These are phyloP conservation scores for Macrolepiota dolichaula DNA, from an alignment of 768 basidiomycete genomes.

Conservation along the genomic window DNA sequence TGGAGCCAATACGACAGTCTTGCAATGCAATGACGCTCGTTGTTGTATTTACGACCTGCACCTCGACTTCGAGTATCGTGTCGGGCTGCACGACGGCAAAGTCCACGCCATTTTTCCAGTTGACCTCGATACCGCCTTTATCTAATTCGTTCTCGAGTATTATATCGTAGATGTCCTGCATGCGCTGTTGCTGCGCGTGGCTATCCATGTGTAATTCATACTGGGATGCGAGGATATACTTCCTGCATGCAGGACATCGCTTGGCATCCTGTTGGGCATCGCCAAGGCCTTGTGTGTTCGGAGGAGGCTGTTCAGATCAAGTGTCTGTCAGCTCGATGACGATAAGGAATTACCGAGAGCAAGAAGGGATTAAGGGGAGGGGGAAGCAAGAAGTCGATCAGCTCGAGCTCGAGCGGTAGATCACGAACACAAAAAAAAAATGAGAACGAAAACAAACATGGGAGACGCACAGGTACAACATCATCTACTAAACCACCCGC, in stretches of 20 bases:
- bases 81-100: constrained; percentile 42
- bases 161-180: constrained; percentile 26
- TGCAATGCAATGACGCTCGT: constrained; percentile 17
- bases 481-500: neutral
- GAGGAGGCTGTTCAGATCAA: neutral
- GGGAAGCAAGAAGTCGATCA: neutral
- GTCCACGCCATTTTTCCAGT: constrained; percentile 35
- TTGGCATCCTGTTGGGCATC: constrained; percentile 6
- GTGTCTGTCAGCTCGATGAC: neutral
- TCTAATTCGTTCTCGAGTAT: constrained; percentile 41
- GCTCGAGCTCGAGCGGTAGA: neutral
- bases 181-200: constrained; percentile 26
- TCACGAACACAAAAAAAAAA: neutral
- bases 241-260: constrained; percentile 23
- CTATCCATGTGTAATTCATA: constrained; percentile 26
- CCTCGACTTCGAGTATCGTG: constrained; percentile 22
- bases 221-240: constrained; percentile 17
- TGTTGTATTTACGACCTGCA: constrained; percentile 23
- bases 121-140: constrained; percentile 43
- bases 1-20: constrained; percentile 22
- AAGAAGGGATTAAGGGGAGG: neutral
- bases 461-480: constrained; percentile 2
- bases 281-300: neutral
- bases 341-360: neutral
- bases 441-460: neutral